phyloP scores from a whole-genome alignment of 768 basidiomycete genomes.

The Lactarius evosmus region DNA sequence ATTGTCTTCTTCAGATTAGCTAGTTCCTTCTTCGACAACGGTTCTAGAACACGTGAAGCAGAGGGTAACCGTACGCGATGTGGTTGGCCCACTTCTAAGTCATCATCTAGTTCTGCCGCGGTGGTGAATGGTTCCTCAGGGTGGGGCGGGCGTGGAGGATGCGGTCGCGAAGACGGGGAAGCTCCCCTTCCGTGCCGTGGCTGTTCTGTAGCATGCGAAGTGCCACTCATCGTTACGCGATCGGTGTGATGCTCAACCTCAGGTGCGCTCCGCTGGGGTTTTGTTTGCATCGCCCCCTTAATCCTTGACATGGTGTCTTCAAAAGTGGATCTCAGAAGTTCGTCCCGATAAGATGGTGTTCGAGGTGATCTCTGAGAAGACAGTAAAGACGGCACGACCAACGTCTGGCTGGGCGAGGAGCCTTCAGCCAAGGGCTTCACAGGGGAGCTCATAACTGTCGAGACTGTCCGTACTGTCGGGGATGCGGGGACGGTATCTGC shows the following conservation, averaged over 20 bases:
- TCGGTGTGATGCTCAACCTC: constrained; percentile 34
- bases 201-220: constrained; percentile 3
- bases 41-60: constrained; percentile 41
- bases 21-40: constrained; percentile 49
- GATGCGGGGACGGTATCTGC: constrained; percentile 6
- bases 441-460: constrained; percentile 1
- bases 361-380: constrained; percentile 29
- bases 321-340: constrained; percentile 61
- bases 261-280: constrained; percentile 44
- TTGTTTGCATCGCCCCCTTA: constrained; percentile 70
- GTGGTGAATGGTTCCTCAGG: constrained; percentile 27
- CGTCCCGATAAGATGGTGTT: constrained; percentile 42
- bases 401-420: constrained; percentile 9
- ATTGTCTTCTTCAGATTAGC: constrained; percentile 41
- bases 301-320: constrained; percentile 85
- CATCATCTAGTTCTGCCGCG: constrained; percentile 30
- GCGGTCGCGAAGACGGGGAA: background rate
- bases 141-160: constrained; percentile 8
- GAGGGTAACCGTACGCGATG: constrained; percentile 49
- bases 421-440: constrained; percentile 12
- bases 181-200: constrained; percentile 14
- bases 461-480: constrained; percentile 13
- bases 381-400: constrained; percentile 14
- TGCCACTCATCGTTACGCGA: constrained; percentile 15
- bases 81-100: constrained; percentile 18